Evolutionary conservation across 371 early-diverging fungal species (phyloP).

Genomic region (Encephalitozoon cuniculi): DNA sequence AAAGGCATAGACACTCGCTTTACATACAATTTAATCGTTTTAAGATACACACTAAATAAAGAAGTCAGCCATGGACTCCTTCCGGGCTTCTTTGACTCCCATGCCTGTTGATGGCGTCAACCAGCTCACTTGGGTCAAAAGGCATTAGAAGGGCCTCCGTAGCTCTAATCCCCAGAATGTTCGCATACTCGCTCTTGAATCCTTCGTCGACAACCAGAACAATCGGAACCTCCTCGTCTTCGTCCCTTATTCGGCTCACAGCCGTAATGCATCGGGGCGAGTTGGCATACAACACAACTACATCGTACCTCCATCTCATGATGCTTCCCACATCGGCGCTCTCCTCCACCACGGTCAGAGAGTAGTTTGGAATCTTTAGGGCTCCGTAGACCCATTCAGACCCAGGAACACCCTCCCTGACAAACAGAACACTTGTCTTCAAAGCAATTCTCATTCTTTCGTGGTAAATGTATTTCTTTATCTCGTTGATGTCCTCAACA

Average conservation of each 20-base stretch:
- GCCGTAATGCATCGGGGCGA: background rate
- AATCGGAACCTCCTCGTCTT: background rate
- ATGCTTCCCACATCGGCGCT: background rate
- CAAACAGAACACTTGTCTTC: background rate
- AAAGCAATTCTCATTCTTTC: conserved; percentile 10
- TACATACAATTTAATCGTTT: background rate
- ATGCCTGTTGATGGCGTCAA: background rate
- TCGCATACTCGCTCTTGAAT: background rate
- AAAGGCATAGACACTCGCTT: background rate
- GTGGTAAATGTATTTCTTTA: conserved; percentile 43
- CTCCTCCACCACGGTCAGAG: background rate
- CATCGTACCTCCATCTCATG: background rate
- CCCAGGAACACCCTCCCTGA: background rate
- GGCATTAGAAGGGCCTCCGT: background rate
- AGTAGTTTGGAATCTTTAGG: background rate
- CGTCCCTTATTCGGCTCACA: background rate
- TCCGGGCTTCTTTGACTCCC: background rate
- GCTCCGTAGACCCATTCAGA: background rate
- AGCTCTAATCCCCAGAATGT: background rate
- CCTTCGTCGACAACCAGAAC: conserved; percentile 1
- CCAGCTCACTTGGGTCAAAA: background rate
- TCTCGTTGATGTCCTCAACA: conserved; percentile 55
- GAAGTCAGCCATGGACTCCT: background rate
- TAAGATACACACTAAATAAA: background rate
- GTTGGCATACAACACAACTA: background rate